Evolutionary conservation across 495 filamentous ascomycete species (phyloP).

Genomic region (Neurospora sp.): DNA sequence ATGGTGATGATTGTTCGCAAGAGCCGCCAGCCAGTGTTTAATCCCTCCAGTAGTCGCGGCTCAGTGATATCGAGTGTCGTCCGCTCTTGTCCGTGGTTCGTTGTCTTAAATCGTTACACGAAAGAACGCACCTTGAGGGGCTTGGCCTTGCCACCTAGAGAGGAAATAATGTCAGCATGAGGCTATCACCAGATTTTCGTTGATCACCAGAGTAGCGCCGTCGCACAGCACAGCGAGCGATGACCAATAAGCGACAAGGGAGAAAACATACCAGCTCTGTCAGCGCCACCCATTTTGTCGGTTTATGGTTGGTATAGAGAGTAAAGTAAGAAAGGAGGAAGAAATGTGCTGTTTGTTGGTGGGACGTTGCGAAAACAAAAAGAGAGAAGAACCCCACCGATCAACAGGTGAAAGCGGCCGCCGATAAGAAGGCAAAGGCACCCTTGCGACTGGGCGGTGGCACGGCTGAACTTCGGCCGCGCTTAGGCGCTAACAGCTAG

Average conservation of each 20-base stretch:
- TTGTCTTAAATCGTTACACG: background rate
- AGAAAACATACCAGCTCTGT: slow-evolving; percentile 23
- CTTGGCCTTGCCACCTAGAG: slow-evolving; percentile 72
- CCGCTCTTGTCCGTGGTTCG: background rate
- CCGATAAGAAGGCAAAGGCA: background rate
- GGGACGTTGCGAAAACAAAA: background rate
- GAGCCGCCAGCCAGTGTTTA: background rate
- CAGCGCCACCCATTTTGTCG: slow-evolving; percentile 25
- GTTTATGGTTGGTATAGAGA: background rate
- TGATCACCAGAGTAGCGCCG: background rate
- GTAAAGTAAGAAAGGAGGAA: background rate
- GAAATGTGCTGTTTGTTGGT: background rate
- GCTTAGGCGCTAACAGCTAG: background rate
- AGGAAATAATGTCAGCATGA: background rate
- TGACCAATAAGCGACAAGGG: background rate
- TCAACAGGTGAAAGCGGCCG: background rate
- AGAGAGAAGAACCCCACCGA: background rate
- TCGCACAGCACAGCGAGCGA: background rate
- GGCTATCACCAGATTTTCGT: background rate
- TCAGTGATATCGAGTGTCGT: background rate
- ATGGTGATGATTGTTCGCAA: background rate
- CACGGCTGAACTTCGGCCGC: slow-evolving; percentile 5
- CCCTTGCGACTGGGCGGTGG: slow-evolving; percentile 3
- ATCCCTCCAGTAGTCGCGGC: background rate
- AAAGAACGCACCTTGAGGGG: slow-evolving; percentile 51